These are phyloP conservation scores for Penicillium paneum DNA, from an alignment of 2,329 filamentous ascomycete species.

Conservation along the genomic window DNA sequence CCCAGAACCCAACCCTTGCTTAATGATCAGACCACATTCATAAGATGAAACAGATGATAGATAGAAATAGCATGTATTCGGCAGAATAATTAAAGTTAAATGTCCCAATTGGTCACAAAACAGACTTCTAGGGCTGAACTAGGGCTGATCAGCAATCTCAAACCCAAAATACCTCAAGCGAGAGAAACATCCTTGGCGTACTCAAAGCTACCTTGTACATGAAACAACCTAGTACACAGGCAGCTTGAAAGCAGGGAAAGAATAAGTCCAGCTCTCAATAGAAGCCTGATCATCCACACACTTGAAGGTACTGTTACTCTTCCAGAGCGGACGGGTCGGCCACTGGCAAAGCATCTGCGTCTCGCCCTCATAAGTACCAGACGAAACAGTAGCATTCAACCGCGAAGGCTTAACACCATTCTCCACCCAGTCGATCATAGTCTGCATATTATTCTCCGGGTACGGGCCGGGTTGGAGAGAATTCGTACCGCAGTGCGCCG, in stretches of 20 bases:
- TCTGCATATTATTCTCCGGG: constrained; percentile 47
- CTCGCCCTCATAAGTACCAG: constrained; percentile 30
- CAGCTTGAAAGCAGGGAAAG: constrained; percentile 40
- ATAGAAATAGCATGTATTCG: not conserved
- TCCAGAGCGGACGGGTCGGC: constrained; percentile 34
- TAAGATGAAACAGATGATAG: not conserved
- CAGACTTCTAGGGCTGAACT: not conserved
- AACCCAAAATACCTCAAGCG: not conserved
- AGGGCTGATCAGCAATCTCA: not conserved
- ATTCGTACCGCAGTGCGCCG: constrained; percentile 52
- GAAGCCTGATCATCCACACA: constrained; percentile 42
- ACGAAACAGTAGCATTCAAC: constrained; percentile 43
- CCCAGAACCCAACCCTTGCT: not conserved
- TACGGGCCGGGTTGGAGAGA: constrained; percentile 46
- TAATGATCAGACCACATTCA: not conserved
- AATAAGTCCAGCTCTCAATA: constrained; percentile 42
- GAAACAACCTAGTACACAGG: constrained; percentile 35
- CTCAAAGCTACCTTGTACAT: not conserved
- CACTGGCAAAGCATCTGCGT: constrained; percentile 38
- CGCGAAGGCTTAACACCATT: constrained; percentile 45
- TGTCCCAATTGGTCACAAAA: not conserved
- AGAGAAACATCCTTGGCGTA: not conserved
- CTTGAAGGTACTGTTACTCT: constrained; percentile 31
- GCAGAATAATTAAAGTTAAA: not conserved
- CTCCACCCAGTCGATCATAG: constrained; percentile 54